Percentiles rank a stretch among this genome's conserved stretches.
These are phyloP conservation scores for Parasitella parasitica DNA, from an alignment of 371 early-diverging fungal species.

Conservation along the genomic window DNA sequence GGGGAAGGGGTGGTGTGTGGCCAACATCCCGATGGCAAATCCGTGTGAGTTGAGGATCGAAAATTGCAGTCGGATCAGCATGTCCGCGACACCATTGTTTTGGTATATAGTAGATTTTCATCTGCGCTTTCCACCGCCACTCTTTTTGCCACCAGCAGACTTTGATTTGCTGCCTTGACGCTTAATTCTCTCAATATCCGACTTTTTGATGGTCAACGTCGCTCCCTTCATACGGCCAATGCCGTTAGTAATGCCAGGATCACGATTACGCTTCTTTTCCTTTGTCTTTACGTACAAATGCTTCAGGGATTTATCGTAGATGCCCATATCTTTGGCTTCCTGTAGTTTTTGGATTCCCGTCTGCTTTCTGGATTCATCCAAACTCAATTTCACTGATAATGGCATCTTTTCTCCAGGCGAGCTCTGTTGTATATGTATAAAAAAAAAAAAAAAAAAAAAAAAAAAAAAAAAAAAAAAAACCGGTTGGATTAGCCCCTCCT, in stretches of 20 bases:
- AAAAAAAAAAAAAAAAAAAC: too few relatives aligned
- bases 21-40: too few relatives aligned
- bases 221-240: constrained; percentile 49
- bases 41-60: not conserved
- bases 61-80: not conserved
- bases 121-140: not conserved
- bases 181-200: constrained; percentile 30
- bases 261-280: constrained; percentile 34
- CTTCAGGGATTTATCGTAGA: constrained; percentile 45
- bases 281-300: constrained; percentile 44
- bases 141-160: constrained; percentile 5
- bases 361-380: constrained; percentile 30
- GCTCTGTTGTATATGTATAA: too few relatives aligned
- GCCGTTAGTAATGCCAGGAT: constrained; percentile 48
- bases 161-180: constrained; percentile 29
- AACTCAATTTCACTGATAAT: constrained; percentile 27
- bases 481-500: too few relatives aligned
- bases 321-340: constrained; percentile 46
- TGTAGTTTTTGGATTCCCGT: constrained; percentile 25
- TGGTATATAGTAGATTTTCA: not conserved
- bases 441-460: too few relatives aligned
- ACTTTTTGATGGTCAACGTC: constrained; percentile 32
- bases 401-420: constrained; percentile 25
- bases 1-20: too few relatives aligned
- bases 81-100: constrained; percentile 6